Evolutionary conservation across 1,139 yeast genomes (phyloP), one percentile per base, ranked within the genome.

Genomic region (Zygotorulaspora mrakii): DNA sequence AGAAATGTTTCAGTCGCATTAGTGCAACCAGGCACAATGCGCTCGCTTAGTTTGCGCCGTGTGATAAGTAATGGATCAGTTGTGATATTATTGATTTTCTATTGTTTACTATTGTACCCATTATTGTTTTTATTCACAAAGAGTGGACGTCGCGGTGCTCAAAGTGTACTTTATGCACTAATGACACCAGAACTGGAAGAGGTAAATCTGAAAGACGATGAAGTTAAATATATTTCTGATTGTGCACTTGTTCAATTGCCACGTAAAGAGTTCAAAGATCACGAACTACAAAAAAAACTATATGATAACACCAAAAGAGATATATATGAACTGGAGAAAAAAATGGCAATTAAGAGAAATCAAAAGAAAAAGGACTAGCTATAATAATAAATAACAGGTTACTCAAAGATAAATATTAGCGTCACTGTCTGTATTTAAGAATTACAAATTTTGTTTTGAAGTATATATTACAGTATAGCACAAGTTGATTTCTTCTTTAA

Each of bases 1-100:
- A 76, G 81, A 21, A 84, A 83, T 54, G 79, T 86, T 12, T 74
- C 82, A 37, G 72, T 87, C n/a, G 73, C 82, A 44, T 53, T 86
- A 45, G 94, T 85, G 4, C 94, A 91, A 56, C 98, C 98, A 0
- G 98, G 98, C 0, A 53, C 89, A 35, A 84, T 86, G 82, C 73
- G 97, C 53, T 79, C 95, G 1, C 85, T 94, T 2, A 79, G 94
- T 25, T 82, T 91, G 33, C 77, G 94, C 53, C 73, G 96, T 45
- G 78, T 82, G 35, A 48, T 85, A 8, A 79, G 94, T 8, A 71
- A 85, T 66, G 97, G 98, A 0, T 70, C 85, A 0, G 53, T 91
- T 2, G 64, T 75, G 60, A 94, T 96, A 1, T 68, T 91, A 35
- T 17, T 82, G 0, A 18, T 81, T 3, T 11, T 76, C 1, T 91